Base-by-base conservation (phyloP, 495 filamentous ascomycete genomes). In the Pyrenula aspistea region DNA sequence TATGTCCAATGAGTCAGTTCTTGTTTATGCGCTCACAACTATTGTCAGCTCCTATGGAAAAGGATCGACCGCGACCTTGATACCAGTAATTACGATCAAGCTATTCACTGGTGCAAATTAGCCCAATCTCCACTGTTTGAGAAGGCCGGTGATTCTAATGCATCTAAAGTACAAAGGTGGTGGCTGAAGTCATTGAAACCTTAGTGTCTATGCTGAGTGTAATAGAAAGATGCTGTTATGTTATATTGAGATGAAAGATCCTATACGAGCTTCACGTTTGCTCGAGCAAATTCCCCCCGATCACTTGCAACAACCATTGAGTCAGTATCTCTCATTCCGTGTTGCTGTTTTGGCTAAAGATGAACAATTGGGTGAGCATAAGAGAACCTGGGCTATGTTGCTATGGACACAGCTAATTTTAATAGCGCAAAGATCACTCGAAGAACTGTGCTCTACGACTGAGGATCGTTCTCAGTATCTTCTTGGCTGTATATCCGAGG, bases 401-500 rank as follows among this genome's bases (percentile, higher is more conserved):
- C n/a, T n/a, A n/a, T n/a, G n/a, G n/a, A n/a, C n/a, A n/a, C 55
- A 49, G 50, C 51, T 67, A 31, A 69, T 55, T 51, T 3, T 3
- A 11, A 19, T 55, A 12, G 58, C 68, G 87, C 83, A 55, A 63
- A 69, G 25, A 67, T 77, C 31, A 84, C 76, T 89, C 23, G 65
- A 80, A 47, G 63, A 61, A 0, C 69, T 92, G 24, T 74, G 66
- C 42, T 65, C 71, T 48, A 58, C 68, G 22, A 69, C 74, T 0
- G 65, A 73, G 3, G 75, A 80, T 49, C 75, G 84, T 55, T 71
- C 77, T 8, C 74, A 68, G 22, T 80, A 86, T 55, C 74, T 95
- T 4, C 86, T 87, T 54, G 86, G 88, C 0, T 93, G 89, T 61
- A 83, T 85, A 56, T 67, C 86, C 1, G 88, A 92, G 61, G 85